Percentiles rank a stretch among this genome's conserved stretches.
These are phyloP conservation scores for Penicillium robsamsonii DNA, from an alignment of 495 filamentous ascomycete genomes.

Conservation along the genomic window DNA sequence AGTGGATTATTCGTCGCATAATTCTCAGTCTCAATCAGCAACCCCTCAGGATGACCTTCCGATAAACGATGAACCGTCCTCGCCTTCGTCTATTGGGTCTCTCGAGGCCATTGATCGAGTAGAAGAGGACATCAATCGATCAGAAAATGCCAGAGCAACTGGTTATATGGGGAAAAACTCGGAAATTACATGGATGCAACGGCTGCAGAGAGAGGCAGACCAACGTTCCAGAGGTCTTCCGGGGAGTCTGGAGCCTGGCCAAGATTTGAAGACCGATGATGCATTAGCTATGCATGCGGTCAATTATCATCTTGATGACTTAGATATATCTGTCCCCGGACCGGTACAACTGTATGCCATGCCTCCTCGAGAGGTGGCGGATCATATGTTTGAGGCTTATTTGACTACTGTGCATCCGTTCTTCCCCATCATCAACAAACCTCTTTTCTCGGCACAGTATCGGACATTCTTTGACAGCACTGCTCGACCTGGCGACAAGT, in stretches of 20 bases:
- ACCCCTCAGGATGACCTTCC: constrained; percentile 35
- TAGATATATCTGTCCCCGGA: constrained; percentile 47
- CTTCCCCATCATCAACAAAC: constrained; percentile 59
- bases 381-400: constrained; percentile 56
- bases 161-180: constrained; percentile 68
- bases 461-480: constrained; percentile 42
- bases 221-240: constrained; percentile 34
- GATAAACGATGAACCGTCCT: constrained; percentile 19
- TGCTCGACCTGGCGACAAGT: constrained; percentile 48
- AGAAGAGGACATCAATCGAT: constrained; percentile 59
- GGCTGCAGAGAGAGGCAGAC: constrained; percentile 38
- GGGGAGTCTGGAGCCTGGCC: constrained; percentile 31
- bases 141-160: constrained; percentile 47
- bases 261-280: constrained; percentile 26
- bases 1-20: constrained; percentile 28
- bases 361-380: constrained; percentile 52
- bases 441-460: constrained; percentile 46
- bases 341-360: constrained; percentile 53
- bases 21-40: constrained; percentile 32
- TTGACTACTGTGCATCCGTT: constrained; percentile 57
- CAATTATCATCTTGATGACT: constrained; percentile 60
- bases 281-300: constrained; percentile 40
- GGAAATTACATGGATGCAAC: constrained; percentile 62
- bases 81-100: constrained; percentile 57
- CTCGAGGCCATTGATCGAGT: constrained; percentile 58